phyloP scores from a whole-genome alignment of 495 filamentous ascomycete genomes.

The Cladorrhinum samala region DNA sequence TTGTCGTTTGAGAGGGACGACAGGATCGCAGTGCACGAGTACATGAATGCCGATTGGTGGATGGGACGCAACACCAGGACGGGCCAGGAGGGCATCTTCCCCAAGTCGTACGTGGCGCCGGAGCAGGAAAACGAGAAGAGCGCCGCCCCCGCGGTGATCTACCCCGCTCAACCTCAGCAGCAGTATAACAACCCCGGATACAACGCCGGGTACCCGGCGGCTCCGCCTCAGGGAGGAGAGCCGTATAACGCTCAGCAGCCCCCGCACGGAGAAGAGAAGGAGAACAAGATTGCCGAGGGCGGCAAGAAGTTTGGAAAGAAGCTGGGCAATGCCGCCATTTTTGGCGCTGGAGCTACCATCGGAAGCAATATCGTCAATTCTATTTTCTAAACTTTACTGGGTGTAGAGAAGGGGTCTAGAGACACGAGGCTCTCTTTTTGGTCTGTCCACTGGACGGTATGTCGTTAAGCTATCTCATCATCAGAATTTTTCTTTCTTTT shows the following conservation, averaged over 20 bases:
- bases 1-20: conserved; percentile 70
- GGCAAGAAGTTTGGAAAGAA: conserved; percentile 77
- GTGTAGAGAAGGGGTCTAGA: too few species aligned
- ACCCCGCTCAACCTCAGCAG: conserved; percentile 23
- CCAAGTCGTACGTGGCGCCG: conserved; percentile 74
- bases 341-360: conserved; percentile 82
- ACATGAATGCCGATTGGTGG: conserved; percentile 98
- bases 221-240: conserved; percentile 30
- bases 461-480: too few species aligned
- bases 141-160: not conserved
- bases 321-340: conserved; percentile 67
- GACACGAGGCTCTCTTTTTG: too few species aligned
- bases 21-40: conserved; percentile 69
- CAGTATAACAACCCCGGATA: too few species aligned
- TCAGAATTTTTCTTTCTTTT: too few species aligned
- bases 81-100: conserved; percentile 83
- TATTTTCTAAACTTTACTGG: conserved; percentile 83
- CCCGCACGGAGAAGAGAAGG: conserved; percentile 15
- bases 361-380: conserved; percentile 88
- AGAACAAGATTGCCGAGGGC: conserved; percentile 45
- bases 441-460: too few species aligned
- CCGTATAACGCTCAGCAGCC: conserved; percentile 38
- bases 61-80: conserved; percentile 77
- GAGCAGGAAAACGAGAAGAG: conserved; percentile 19
- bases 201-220: conserved; percentile 13